Evolutionary conservation across 805 yeast genomes (phyloP).

Genomic region (Cyberlindnera amylophila): DNA sequence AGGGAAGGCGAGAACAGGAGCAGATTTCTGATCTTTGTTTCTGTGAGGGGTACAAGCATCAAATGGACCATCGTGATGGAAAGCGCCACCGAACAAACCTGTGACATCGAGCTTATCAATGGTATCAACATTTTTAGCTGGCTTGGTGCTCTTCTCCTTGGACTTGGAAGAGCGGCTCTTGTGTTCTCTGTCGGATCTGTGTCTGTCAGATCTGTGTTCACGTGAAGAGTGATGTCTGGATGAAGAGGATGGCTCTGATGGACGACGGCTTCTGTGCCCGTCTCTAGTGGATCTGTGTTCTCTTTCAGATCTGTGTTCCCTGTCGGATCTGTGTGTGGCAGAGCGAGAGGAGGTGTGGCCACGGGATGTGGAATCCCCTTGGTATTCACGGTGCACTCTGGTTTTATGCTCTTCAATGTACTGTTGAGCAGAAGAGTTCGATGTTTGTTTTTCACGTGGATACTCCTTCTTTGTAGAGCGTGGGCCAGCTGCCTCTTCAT

Average conservation of each 20-base stretch:
- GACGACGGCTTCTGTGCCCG: slow-evolving; percentile 4
- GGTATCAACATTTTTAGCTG: slow-evolving; percentile 79
- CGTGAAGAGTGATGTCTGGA: slow-evolving; percentile 6
- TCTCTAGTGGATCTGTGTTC: slow-evolving; percentile 17
- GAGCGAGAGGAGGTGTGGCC: neutral
- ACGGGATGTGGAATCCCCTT: slow-evolving; percentile 5
- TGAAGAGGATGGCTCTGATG: slow-evolving; percentile 7
- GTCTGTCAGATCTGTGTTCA: slow-evolving; percentile 12
- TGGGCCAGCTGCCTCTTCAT: slow-evolving; percentile 64
- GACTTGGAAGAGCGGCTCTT: slow-evolving; percentile 11
- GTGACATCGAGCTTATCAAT: slow-evolving; percentile 96
- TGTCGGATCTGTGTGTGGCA: slow-evolving; percentile 6
- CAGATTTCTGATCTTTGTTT: slow-evolving; percentile 68
- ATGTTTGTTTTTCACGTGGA: slow-evolving; percentile 48
- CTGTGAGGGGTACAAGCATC: slow-evolving; percentile 98
- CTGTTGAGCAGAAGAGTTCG: slow-evolving; percentile 12
- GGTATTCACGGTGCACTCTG: slow-evolving; percentile 21
- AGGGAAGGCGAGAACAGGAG: slow-evolving; percentile 95
- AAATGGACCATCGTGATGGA: slow-evolving; percentile 98
- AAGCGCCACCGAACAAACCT: slow-evolving; percentile 88
- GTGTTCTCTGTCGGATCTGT: slow-evolving; percentile 11
- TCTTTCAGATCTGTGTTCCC: slow-evolving; percentile 11
- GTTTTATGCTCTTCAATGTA: slow-evolving; percentile 15
- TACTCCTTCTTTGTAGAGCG: slow-evolving; percentile 40
- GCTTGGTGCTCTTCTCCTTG: slow-evolving; percentile 40